Percentiles rank a stretch among this genome's conserved stretches.
phyloP scores from a whole-genome alignment of 139 green algal genomes.

The Marvania coccoides region DNA sequence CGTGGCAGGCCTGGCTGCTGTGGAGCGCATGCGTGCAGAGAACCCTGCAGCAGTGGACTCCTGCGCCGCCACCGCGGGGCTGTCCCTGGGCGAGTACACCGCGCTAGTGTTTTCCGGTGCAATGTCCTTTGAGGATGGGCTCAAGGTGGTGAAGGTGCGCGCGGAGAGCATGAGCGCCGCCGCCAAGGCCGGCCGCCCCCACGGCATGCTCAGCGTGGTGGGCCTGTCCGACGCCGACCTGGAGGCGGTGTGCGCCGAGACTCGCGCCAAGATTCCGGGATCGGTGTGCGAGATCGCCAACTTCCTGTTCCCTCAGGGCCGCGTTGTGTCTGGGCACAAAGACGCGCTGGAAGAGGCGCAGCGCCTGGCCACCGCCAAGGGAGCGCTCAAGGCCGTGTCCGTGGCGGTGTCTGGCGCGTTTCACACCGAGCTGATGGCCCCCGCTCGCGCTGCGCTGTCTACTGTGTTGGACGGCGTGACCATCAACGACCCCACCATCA shows the following conservation, averaged over 20 bases:
- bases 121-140: conserved; percentile 80
- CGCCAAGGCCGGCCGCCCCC: conserved; percentile 42
- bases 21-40: conserved; percentile 53
- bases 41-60: conserved; percentile 34
- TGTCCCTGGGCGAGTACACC: conserved; percentile 86
- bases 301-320: conserved; percentile 84
- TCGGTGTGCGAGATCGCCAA: conserved; percentile 79
- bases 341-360: conserved; percentile 53
- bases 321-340: conserved; percentile 71
- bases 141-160: conserved; percentile 83
- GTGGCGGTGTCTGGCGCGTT: conserved; percentile 85
- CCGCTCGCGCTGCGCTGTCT: conserved; percentile 52
- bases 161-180: conserved; percentile 76
- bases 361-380: conserved; percentile 42
- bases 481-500: conserved; percentile 61
- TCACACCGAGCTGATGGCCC: conserved; percentile 82
- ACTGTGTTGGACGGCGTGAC: conserved; percentile 56
- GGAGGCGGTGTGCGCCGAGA: conserved; percentile 32
- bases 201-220: conserved; percentile 88
- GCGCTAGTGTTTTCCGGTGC: conserved; percentile 81
- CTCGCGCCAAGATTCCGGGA: conserved; percentile 13
- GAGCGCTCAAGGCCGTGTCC: conserved; percentile 69
- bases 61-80: conserved; percentile 54
- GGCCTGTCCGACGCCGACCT: conserved; percentile 70
- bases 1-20: conserved; percentile 77